Conservation (phyloP, 228 moss, liverwort and hornwort genomes). For the Sphagnum fallax region DNA sequence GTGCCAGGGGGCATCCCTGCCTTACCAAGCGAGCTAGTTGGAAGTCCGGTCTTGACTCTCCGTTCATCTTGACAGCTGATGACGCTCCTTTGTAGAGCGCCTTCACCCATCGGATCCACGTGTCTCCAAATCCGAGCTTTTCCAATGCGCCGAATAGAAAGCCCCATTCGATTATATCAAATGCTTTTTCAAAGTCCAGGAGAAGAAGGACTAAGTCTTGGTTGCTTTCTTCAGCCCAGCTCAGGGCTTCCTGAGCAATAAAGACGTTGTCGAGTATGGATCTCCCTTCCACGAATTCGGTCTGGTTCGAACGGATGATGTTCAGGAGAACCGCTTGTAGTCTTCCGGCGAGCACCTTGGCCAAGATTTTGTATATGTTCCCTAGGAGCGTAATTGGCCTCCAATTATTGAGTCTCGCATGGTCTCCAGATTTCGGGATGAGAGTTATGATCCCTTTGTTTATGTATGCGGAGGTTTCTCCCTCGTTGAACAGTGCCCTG, state of each 20-base stretch:
- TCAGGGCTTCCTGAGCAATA: neutral
- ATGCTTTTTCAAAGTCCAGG: neutral
- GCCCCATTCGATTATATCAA: neutral
- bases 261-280: neutral
- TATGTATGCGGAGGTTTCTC: neutral
- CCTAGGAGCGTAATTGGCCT: neutral
- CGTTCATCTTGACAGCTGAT: no score
- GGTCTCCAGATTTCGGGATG: no score
- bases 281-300: neutral
- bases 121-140: neutral
- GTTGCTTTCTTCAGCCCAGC: neutral
- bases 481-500: no score
- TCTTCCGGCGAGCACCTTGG: neutral
- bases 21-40: neutral
- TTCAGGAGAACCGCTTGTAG: neutral
- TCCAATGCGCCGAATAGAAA: fast-evolving
- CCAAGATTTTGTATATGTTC: neutral
- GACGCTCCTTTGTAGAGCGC: neutral
- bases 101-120: neutral
- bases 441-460: neutral
- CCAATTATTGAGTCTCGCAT: no score
- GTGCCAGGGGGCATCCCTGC: neutral
- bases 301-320: neutral
- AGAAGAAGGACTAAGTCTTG: neutral
- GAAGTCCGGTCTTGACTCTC: no score